These are phyloP conservation scores for Lepraria neglecta DNA, from an alignment of 495 filamentous ascomycete species.

Conservation along the genomic window DNA sequence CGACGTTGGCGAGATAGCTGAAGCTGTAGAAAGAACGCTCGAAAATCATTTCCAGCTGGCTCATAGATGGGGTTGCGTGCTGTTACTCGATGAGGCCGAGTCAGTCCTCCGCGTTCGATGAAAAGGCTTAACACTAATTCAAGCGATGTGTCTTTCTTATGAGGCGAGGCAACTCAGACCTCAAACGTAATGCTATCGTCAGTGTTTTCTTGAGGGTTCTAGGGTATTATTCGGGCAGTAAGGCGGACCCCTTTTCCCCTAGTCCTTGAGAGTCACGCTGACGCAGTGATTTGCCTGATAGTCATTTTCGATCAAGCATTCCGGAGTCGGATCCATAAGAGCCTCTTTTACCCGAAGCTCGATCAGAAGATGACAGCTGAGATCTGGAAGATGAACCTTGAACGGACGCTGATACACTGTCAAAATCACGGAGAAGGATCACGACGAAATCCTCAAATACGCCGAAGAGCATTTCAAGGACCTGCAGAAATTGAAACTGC, in stretches of 20 bases:
- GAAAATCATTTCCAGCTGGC: conserved; percentile 38
- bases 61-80: conserved; percentile 44
- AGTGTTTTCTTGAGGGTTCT: conserved; percentile 45
- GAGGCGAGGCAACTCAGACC: conserved; percentile 35
- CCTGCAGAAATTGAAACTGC: not conserved
- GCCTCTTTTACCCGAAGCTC: conserved; percentile 19
- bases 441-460: not conserved
- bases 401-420: conserved; percentile 17
- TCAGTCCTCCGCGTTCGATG: conserved; percentile 35
- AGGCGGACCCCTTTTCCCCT: conserved; percentile 31
- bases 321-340: conserved; percentile 43
- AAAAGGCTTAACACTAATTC: conserved; percentile 32
- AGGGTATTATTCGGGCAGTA: conserved; percentile 51
- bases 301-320: conserved; percentile 50
- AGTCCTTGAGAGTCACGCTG: conserved; percentile 30
- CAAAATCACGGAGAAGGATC: conserved; percentile 1
- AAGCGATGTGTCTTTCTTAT: not conserved
- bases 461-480: conserved; percentile 5
- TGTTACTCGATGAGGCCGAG: conserved; percentile 54
- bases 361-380: conserved; percentile 1
- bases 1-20: conserved; percentile 37
- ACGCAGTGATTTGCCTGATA: conserved; percentile 38
- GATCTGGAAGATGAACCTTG: conserved; percentile 18
- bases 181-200: conserved; percentile 41
- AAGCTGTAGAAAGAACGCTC: conserved; percentile 39